Base-by-base conservation (phyloP, 768 basidiomycete genomes). In the Postia placenta region DNA sequence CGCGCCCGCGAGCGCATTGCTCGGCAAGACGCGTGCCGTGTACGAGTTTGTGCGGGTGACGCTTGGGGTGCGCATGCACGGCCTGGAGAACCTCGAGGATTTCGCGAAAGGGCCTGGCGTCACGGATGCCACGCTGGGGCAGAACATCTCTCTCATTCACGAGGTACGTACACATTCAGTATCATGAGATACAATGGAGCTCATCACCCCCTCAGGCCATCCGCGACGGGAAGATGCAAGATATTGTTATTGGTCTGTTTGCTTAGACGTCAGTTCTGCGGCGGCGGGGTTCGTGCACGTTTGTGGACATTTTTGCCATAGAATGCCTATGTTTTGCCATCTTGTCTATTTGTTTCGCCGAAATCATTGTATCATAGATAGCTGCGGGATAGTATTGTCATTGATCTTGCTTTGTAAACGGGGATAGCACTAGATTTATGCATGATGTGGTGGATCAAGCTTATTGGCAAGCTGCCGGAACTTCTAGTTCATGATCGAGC, bases 11-110 rank as follows among this genome's bases (percentile, higher is more conserved):
- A 79, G 81, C 52, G 58, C 59, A 9, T 80, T 73, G 65, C 73
- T 94, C 50, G 80, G 79, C 60, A 78, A 76, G 61, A 89, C 88
- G 3, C 74, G 79, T 11, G 69, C 79, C 4, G 64, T 92, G 20
- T 94, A 94, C 64, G 81, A 87, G 62, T 93, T 81, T 53, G 78
- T 94, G 4, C 74, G 91, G 27, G 51, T 77, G 19, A 76, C 73
- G 6, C 69, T 92, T 24, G 87, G 86, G n/a, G 78, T 92, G 52
- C 70, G 71, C 55, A 92, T 90, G 86, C 81, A 90, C 54, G 89
- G 89, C 14, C 70, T 74, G 6, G 86, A 88, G 56, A 92, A 92
- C 60, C 71, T 81, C 52, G 68, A 71, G 36, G 65, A 68, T 6
- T 85, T 80, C 55, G 76, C 69, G 53, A 76, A 76, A 46, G 85